Evolutionary conservation across 78 protist species (phyloP), one percentile per base, ranked within the genome.

Genomic region (Dictyostelium citrinum): DNA sequence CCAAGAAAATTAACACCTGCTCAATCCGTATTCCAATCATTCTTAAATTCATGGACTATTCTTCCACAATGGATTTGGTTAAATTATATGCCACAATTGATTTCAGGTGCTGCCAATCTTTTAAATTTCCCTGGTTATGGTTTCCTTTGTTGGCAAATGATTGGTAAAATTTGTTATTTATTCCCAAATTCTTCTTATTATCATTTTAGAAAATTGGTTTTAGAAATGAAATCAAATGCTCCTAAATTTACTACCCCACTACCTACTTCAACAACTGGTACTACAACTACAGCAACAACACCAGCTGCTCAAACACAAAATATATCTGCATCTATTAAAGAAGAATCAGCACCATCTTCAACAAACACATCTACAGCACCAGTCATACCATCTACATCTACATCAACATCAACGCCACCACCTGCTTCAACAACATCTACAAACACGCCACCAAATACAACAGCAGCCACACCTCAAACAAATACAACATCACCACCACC

Each of bases 11-110:
- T 82, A 31, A 79, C 85, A 31, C 64, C 72, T 64, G 80, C 93
- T 2, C 93, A 88, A 67, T 31, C 58, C 2, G 93, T 88, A 33
- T 78, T 88, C 71, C 55, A 43, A 33, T 10, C 93, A 8, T 77
- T 88, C 29, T 61, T 61, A 35, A 78, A 76, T 8, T 45, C 93
- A 60, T 58, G 84, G 60, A 17, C 76, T 31, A 31, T 88, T 24
- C 35, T 88, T 5, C 93, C 93, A 45, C 93, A 88, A 22, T 88
- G 85, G 84, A 16, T 88, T 55, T 88, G 93, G 93, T 39, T 88
- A 14, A 88, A 79, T 33, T 78, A 45, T 35, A 24, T 88, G 16
- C 93, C 93, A 3, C 72, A 70, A 33, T 35, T 88, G 9, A 78
- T 88, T 31, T 60, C 85, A 3, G 93, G 93, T 88, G 84, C 86